Percentiles rank a stretch among this genome's conserved stretches.
phyloP scores from a whole-genome alignment of 2,329 filamentous ascomycete species.

The Trichoderma hamatum region DNA sequence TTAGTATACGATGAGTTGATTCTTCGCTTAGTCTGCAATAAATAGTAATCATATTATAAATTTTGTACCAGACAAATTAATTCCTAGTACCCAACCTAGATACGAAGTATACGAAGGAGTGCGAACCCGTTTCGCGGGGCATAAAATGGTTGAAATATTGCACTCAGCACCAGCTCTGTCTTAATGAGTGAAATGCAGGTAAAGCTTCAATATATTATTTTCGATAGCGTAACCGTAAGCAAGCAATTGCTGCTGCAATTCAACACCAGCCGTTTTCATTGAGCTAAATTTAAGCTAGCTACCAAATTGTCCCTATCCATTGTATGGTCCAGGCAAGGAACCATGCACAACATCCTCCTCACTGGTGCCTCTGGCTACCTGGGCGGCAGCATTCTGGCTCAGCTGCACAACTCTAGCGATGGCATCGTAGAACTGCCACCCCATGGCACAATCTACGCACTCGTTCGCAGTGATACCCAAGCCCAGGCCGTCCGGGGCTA shows the following conservation, averaged over 20 bases:
- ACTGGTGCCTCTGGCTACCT: constrained; percentile 1
- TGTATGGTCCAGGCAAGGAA: not conserved
- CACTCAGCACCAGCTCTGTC: not conserved
- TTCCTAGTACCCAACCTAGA: not conserved
- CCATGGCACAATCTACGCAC: not conserved
- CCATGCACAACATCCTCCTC: not conserved
- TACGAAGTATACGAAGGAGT: not conserved
- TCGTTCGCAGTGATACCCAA: not conserved
- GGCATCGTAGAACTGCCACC: not conserved
- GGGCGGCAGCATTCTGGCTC: not conserved
- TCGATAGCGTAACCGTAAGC: too few relatives aligned
- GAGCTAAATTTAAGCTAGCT: too few relatives aligned
- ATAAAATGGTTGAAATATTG: not conserved
- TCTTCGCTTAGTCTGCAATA: not conserved
- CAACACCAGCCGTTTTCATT: too few relatives aligned
- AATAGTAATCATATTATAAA: not conserved
- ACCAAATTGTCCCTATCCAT: not conserved
- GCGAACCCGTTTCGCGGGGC: not conserved
- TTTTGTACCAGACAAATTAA: not conserved
- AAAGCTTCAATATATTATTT: not conserved
- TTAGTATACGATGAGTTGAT: not conserved
- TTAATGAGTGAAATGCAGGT: not conserved
- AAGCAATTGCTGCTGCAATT: too few relatives aligned
- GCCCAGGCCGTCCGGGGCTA: not conserved
- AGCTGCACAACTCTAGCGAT: not conserved